phyloP scores from a whole-genome alignment of 2,329 filamentous ascomycete species.

The Pezicula rhizophila region DNA sequence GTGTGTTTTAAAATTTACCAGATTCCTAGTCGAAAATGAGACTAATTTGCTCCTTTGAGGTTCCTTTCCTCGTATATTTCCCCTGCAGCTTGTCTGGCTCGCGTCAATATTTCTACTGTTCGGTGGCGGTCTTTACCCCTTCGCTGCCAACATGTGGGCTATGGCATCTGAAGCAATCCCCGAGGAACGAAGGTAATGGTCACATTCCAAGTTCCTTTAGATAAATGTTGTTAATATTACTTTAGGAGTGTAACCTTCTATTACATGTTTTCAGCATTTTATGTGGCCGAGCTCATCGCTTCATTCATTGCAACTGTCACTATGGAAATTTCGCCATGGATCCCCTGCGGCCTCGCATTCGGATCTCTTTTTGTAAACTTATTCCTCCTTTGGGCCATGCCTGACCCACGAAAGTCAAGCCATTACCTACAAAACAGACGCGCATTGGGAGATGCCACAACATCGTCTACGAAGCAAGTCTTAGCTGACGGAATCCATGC shows the following conservation, averaged over 20 bases:
- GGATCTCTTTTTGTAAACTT: conserved; percentile 16
- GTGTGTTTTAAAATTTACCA: conserved; percentile 11
- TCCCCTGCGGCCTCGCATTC: conserved; percentile 21
- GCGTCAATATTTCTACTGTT: conserved; percentile 22
- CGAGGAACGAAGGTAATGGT: conserved; percentile 15
- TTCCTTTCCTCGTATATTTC: conserved; percentile 21
- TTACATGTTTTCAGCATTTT: conserved; percentile 27
- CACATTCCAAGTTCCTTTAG: neutral
- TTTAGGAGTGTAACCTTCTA: conserved; percentile 25
- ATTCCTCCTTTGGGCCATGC: conserved; percentile 17
- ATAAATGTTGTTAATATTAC: neutral
- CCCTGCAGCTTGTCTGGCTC: conserved; percentile 22
- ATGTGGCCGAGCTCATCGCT: conserved; percentile 23
- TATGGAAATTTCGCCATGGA: conserved; percentile 26
- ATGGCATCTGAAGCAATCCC: conserved; percentile 24
- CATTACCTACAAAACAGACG: neutral
- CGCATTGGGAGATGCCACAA: neutral
- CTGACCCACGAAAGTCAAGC: conserved; percentile 5
- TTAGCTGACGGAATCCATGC: conserved; percentile 7
- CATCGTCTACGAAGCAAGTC: neutral
- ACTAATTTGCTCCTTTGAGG: conserved; percentile 9
- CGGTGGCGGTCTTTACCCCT: conserved; percentile 24
- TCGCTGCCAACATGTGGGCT: conserved; percentile 26
- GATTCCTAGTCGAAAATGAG: neutral
- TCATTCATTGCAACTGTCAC: conserved; percentile 23